Evolutionary conservation across 345 rosid genomes (phyloP).

Genomic region (Stellera chamaejasme): DNA sequence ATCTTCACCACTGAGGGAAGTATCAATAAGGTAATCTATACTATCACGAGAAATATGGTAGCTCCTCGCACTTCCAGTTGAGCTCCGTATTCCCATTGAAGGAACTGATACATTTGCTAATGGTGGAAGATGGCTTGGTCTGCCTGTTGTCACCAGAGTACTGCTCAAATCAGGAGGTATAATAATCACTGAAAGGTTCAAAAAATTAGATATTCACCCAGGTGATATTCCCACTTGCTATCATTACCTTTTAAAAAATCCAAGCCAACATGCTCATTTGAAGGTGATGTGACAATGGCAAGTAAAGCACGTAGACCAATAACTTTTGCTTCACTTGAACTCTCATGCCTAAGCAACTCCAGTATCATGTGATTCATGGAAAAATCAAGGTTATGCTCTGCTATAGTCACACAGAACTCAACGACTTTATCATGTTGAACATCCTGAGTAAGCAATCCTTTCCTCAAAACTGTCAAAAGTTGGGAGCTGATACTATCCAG

Average conservation of each 20-base stretch:
- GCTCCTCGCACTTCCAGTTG: conserved; percentile 84
- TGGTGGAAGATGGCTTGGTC: conserved; percentile 79
- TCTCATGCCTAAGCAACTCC: conserved; percentile 85
- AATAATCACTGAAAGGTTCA: conserved; percentile 3
- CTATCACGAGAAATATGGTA: conserved; percentile 92
- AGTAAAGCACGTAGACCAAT: conserved; percentile 91
- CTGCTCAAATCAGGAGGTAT: conserved; percentile 85
- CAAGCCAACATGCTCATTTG: conserved; percentile 73
- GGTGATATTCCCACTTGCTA: not conserved
- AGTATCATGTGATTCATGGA: conserved; percentile 92
- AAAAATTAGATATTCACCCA: not conserved
- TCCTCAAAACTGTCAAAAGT: conserved; percentile 68
- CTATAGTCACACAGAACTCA: conserved; percentile 86
- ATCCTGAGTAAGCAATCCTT: conserved; percentile 90
- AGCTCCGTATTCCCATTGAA: conserved; percentile 78
- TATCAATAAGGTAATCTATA: conserved; percentile 83
- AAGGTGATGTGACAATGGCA: conserved; percentile 79
- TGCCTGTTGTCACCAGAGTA: conserved; percentile 67
- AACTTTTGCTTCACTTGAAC: conserved; percentile 88
- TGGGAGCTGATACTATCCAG: conserved; percentile 91
- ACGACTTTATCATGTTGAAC: conserved; percentile 90
- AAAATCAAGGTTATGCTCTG: conserved; percentile 94
- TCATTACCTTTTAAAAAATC: conserved; percentile 70
- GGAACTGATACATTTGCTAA: conserved; percentile 90
- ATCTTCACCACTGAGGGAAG: conserved; percentile 81